These are phyloP conservation scores for Wickerhamomyces bovis DNA, from an alignment of 805 yeast genomes.

Conservation along the genomic window DNA sequence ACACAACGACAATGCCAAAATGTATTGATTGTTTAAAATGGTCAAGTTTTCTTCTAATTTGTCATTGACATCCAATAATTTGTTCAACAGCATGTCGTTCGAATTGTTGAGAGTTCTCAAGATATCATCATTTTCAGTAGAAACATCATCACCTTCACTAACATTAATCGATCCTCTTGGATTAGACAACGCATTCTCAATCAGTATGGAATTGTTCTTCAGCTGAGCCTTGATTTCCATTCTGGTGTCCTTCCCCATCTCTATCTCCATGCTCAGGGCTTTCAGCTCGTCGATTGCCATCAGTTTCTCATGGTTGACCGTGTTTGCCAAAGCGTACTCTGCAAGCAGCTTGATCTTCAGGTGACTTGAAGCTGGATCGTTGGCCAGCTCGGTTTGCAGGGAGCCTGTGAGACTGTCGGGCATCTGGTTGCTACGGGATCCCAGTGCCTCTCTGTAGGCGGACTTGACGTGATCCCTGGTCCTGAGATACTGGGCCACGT, in stretches of 20 bases:
- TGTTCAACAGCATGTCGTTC: constrained; percentile 8
- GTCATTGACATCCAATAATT: constrained; percentile 5
- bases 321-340: constrained; percentile 17
- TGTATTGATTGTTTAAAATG: constrained; percentile 13
- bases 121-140: constrained; percentile 4
- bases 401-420: constrained; percentile 6
- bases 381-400: constrained; percentile 11
- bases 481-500: constrained; percentile 8
- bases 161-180: not conserved
- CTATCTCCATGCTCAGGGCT: constrained; percentile 4
- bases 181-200: constrained; percentile 5
- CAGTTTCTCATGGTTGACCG: constrained; percentile 7
- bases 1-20: constrained; percentile 15
- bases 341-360: constrained; percentile 17
- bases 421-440: constrained; percentile 1
- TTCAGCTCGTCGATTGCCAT: constrained; percentile 12
- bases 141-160: not conserved
- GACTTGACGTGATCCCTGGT: not conserved
- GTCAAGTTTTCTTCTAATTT: constrained; percentile 6
- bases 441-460: constrained; percentile 5
- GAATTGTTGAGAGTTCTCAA: constrained; percentile 9
- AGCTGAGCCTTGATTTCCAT: constrained; percentile 16
- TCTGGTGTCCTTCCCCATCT: constrained; percentile 6
- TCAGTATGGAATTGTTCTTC: constrained; percentile 6
- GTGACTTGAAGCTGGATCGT: constrained; percentile 10